Percentiles rank a stretch among this genome's conserved stretches.
Evolutionary conservation across 768 basidiomycete species (phyloP).

Genomic region (Hypholoma fasciculare): DNA sequence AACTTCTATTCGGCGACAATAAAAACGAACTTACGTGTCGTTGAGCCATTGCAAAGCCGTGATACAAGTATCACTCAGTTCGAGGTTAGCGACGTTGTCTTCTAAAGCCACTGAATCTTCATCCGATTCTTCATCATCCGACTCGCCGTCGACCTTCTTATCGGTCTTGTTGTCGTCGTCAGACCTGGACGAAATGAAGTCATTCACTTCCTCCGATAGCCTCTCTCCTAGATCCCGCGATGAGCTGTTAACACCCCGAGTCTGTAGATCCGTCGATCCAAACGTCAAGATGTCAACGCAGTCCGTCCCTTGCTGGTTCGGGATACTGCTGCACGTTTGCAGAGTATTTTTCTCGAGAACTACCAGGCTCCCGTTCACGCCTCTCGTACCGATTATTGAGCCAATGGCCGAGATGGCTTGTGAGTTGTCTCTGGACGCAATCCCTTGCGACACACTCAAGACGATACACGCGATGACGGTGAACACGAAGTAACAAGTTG

Average conservation of each 20-base stretch:
- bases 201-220: not conserved
- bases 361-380: conserved; percentile 22
- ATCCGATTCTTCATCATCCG: not conserved
- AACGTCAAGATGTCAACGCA: conserved; percentile 21
- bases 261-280: not conserved
- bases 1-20: not conserved
- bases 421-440: conserved; percentile 37
- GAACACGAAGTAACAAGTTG: conserved; percentile 47
- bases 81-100: not conserved
- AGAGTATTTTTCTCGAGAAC: conserved; percentile 24
- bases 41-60: conserved; percentile 46
- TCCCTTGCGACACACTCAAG: conserved; percentile 40
- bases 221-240: not conserved
- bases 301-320: conserved; percentile 25
- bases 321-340: conserved; percentile 40
- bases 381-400: conserved; percentile 26
- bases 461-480: conserved; percentile 40
- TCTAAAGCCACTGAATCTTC: too few species aligned
- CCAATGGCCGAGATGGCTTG: conserved; percentile 32
- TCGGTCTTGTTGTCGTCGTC: conserved; percentile 9
- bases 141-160: not conserved
- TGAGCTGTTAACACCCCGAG: not conserved
- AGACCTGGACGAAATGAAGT: not conserved
- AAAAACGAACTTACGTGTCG: conserved; percentile 35
- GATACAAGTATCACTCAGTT: conserved; percentile 30